These are phyloP conservation scores for Rhizopogon roseolus DNA, from an alignment of 768 basidiomycete genomes.

Conservation along the genomic window DNA sequence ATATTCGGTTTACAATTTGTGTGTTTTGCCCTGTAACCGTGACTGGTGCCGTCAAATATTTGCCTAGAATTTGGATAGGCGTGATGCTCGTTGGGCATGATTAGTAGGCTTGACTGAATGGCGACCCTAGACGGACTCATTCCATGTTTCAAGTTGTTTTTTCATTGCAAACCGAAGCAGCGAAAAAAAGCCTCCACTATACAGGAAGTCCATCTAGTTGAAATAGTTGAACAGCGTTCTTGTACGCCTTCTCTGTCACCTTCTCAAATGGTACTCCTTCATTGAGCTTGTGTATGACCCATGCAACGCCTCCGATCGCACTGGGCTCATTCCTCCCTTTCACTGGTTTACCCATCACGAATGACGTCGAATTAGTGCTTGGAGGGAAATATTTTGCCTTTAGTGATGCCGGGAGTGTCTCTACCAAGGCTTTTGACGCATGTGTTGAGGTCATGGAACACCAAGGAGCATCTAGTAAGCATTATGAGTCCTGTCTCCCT, in stretches of 20 bases:
- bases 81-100: too few relatives aligned
- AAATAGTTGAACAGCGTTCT: constrained; percentile 62
- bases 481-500: not conserved
- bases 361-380: constrained; percentile 52
- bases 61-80: too few relatives aligned
- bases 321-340: constrained; percentile 78
- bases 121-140: too few relatives aligned
- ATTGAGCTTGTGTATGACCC: constrained; percentile 53
- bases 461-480: constrained; percentile 59
- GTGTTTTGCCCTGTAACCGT: too few relatives aligned
- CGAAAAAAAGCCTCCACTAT: not conserved
- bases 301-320: constrained; percentile 64
- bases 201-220: constrained; percentile 34
- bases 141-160: too few relatives aligned
- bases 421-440: constrained; percentile 49
- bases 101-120: too few relatives aligned
- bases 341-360: constrained; percentile 52
- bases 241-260: constrained; percentile 53
- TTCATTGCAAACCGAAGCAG: too few relatives aligned
- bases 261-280: constrained; percentile 46
- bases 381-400: constrained; percentile 47
- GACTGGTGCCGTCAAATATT: too few relatives aligned
- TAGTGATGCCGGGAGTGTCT: constrained; percentile 41
- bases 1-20: too few relatives aligned
- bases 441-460: constrained; percentile 67